Evolutionary conservation across 192 early-diverging fungal species (phyloP).

Genomic region (Backusella tuberculispora): DNA sequence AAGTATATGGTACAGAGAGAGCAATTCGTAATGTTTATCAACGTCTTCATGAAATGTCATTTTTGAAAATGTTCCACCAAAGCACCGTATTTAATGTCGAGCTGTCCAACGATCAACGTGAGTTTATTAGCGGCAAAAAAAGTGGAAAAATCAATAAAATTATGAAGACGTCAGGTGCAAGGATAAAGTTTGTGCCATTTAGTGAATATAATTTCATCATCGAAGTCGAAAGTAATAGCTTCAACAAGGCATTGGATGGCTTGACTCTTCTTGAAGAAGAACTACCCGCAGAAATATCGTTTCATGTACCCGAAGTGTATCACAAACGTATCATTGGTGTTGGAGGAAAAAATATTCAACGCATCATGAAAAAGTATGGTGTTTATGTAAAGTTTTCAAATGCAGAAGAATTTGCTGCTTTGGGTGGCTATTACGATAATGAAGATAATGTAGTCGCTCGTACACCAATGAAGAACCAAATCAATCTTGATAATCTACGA

Average conservation of each 20-base stretch:
- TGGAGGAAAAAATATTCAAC: conserved; percentile 86
- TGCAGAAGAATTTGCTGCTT: conserved; percentile 73
- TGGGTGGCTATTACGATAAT: conserved; percentile 84
- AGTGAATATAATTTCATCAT: conserved; percentile 85
- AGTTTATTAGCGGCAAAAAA: conserved; percentile 90
- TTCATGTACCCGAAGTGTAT: conserved; percentile 78
- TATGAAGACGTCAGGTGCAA: conserved; percentile 69
- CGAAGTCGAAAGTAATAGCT: conserved; percentile 61
- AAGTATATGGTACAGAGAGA: conserved; percentile 68
- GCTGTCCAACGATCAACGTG: conserved; percentile 75
- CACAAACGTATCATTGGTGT: conserved; percentile 91
- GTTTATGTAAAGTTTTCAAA: conserved; percentile 92
- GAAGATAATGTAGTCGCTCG: conserved; percentile 83
- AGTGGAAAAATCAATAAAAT: conserved; percentile 90
- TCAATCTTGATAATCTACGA: conserved; percentile 68
- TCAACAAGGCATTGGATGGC: conserved; percentile 65
- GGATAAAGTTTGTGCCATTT: conserved; percentile 67
- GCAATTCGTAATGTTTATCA: conserved; percentile 67
- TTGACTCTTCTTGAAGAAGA: conserved; percentile 74
- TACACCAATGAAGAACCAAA: conserved; percentile 79
- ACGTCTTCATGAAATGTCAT: conserved; percentile 54
- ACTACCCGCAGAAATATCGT: conserved; percentile 82
- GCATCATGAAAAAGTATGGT: conserved; percentile 88
- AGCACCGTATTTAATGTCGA: conserved; percentile 80
- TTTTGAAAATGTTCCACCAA: conserved; percentile 49